Evolutionary conservation across 805 yeast genomes (phyloP).

Genomic region (Starmerella cellae): DNA sequence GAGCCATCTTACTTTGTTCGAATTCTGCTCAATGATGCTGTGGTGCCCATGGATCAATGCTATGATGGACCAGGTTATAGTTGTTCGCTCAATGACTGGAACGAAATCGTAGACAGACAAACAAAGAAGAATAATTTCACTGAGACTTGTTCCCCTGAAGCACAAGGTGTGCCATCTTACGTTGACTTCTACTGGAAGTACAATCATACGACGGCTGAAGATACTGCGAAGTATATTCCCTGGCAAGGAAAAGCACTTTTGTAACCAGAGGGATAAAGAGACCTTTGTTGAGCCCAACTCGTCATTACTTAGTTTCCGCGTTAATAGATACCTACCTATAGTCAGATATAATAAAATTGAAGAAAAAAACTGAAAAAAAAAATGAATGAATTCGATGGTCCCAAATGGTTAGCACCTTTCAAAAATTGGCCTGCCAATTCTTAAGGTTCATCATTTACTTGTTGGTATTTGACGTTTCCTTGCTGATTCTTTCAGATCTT

Average conservation of each 20-base stretch:
- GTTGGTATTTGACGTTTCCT: slow-evolving; percentile 30
- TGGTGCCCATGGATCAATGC: slow-evolving; percentile 38
- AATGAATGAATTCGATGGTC: no score
- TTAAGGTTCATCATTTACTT: no score
- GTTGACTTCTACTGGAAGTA: slow-evolving; percentile 23
- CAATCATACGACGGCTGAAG: slow-evolving; percentile 14
- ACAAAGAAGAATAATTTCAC: slow-evolving; percentile 9
- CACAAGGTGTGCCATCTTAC: slow-evolving; percentile 16
- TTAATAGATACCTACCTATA: no score
- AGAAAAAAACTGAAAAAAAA: no score
- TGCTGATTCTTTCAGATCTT: slow-evolving; percentile 51
- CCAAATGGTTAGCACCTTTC: no score
- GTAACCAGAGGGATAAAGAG: no score
- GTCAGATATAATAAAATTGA: no score
- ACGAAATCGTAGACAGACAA: slow-evolving; percentile 12
- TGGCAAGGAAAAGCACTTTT: background rate
- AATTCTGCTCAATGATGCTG: slow-evolving; percentile 41
- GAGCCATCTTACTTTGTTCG: slow-evolving; percentile 32
- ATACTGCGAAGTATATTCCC: background rate
- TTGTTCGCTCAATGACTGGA: slow-evolving; percentile 28
- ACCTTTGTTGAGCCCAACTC: no score
- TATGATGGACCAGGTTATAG: slow-evolving; percentile 40
- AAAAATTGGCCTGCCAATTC: no score
- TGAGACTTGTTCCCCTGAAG: slow-evolving; percentile 12
- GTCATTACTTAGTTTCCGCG: no score